Evolutionary conservation across 129 eudicot species (phyloP).

Genomic region (Lactuca sativa): DNA sequence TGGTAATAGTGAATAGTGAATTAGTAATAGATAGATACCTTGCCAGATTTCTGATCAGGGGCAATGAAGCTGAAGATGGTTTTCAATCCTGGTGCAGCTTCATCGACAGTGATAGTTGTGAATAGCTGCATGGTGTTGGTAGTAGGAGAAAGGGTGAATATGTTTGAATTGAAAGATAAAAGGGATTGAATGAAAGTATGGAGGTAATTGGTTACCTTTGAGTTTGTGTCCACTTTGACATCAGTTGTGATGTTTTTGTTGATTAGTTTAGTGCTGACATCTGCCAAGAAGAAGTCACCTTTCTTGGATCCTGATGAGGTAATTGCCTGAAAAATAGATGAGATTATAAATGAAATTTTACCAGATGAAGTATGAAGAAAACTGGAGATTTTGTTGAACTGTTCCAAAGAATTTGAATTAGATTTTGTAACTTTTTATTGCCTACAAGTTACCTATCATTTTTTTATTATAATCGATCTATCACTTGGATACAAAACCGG

Average conservation of each 20-base stretch:
- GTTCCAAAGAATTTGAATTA: no score
- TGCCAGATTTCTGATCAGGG: slow-evolving; percentile 79
- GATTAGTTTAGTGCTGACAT: slow-evolving; percentile 67
- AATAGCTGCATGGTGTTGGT: slow-evolving; percentile 42
- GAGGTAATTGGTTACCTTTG: slow-evolving; percentile 53
- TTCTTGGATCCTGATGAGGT: slow-evolving; percentile 80
- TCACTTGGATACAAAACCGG: neutral
- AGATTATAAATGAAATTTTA: neutral
- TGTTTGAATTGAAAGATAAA: neutral
- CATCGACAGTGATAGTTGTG: slow-evolving; percentile 68
- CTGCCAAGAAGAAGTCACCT: slow-evolving; percentile 66
- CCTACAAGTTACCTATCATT: slow-evolving; percentile 6
- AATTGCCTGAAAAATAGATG: slow-evolving; percentile 55
- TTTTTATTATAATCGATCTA: slow-evolving; percentile 1
- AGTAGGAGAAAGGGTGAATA: no score
- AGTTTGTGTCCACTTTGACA: slow-evolving; percentile 81
- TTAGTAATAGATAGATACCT: slow-evolving; percentile 61
- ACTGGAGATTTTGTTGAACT: neutral
- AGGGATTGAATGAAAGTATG: neutral
- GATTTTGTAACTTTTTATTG: neutral
- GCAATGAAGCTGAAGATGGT: slow-evolving; percentile 54
- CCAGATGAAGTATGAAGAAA: neutral
- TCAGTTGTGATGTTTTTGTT: slow-evolving; percentile 92
- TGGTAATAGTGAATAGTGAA: neutral
- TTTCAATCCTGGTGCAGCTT: slow-evolving; percentile 83